phyloP scores from a whole-genome alignment of 106 monocot genomes.

The Gastrodia elata region DNA sequence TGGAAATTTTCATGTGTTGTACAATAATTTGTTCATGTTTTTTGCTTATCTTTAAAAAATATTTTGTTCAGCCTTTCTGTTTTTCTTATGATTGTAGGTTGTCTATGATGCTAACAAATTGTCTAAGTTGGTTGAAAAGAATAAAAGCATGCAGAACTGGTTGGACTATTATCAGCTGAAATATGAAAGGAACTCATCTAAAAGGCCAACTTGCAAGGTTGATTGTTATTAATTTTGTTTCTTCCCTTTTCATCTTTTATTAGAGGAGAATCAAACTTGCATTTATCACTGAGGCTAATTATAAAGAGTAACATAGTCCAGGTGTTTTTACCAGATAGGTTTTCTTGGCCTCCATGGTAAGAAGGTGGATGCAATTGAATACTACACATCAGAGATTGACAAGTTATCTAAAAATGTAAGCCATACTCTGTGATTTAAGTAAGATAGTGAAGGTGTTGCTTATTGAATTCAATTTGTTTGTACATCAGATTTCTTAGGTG shows the following conservation, averaged over 20 bases:
- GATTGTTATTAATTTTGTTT: neutral
- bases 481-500: neutral
- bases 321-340: constrained; percentile 44
- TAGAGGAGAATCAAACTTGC: neutral
- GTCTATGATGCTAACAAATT: constrained; percentile 67
- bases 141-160: constrained; percentile 66
- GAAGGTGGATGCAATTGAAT: constrained; percentile 86
- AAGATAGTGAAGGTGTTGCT: neutral
- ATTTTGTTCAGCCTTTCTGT: neutral
- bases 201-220: constrained; percentile 67
- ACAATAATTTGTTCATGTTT: neutral
- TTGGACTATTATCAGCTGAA: constrained; percentile 67
- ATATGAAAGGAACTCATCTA: constrained; percentile 58
- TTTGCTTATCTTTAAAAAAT: neutral
- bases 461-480: neutral
- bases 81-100: constrained; percentile 8
- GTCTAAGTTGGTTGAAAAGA: constrained; percentile 64
- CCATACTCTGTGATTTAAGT: neutral
- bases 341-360: constrained; percentile 74
- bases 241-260: neutral
- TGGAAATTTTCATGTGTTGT: neutral
- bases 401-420: constrained; percentile 73
- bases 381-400: constrained; percentile 63
- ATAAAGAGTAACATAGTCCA: neutral
- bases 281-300: neutral